phyloP scores from a whole-genome alignment of 345 rosid genomes.

The Sisymbrium irio region DNA sequence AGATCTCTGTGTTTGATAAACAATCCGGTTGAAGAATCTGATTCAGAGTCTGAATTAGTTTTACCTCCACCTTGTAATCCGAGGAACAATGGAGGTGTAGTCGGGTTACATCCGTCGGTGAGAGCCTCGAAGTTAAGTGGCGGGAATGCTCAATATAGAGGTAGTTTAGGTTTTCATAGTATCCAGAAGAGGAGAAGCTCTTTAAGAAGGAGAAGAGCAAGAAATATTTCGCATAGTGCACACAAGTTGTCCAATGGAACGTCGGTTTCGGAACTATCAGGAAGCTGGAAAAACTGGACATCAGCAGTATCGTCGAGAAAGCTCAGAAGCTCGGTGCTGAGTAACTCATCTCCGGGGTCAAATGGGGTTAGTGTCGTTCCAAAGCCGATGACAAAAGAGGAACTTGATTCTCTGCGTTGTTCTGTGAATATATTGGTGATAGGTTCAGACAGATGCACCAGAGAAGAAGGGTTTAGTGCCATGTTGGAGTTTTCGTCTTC shows the following conservation, averaged over 20 bases:
- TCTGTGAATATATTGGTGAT: conserved; percentile 56
- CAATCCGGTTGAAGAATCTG: conserved; percentile 25
- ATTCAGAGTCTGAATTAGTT: conserved; percentile 17
- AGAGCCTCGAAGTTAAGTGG: conserved; percentile 50
- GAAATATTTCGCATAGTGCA: conserved; percentile 44
- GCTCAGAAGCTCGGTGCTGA: conserved; percentile 47
- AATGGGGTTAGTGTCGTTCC: conserved; percentile 38
- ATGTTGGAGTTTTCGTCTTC: conserved; percentile 54
- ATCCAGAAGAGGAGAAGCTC: conserved; percentile 79
- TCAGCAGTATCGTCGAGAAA: conserved; percentile 46
- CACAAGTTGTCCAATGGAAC: conserved; percentile 53
- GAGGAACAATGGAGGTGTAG: conserved; percentile 32
- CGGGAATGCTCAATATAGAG: conserved; percentile 46
- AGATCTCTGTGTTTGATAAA: conserved; percentile 30
- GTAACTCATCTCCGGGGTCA: conserved; percentile 33
- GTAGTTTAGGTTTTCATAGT: conserved; percentile 52
- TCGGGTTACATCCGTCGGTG: conserved; percentile 43
- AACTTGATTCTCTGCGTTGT: conserved; percentile 48
- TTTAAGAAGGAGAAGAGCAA: conserved; percentile 57
- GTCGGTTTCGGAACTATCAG: conserved; percentile 54
- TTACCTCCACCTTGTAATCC: conserved; percentile 24
- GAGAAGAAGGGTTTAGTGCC: conserved; percentile 64
- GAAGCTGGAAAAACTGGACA: conserved; percentile 53
- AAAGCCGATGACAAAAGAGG: conserved; percentile 31
- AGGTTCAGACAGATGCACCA: conserved; percentile 62